These are phyloP conservation scores for Chaetothyriales sp. DNA, from an alignment of 2,329 filamentous ascomycete genomes.

Conservation along the genomic window DNA sequence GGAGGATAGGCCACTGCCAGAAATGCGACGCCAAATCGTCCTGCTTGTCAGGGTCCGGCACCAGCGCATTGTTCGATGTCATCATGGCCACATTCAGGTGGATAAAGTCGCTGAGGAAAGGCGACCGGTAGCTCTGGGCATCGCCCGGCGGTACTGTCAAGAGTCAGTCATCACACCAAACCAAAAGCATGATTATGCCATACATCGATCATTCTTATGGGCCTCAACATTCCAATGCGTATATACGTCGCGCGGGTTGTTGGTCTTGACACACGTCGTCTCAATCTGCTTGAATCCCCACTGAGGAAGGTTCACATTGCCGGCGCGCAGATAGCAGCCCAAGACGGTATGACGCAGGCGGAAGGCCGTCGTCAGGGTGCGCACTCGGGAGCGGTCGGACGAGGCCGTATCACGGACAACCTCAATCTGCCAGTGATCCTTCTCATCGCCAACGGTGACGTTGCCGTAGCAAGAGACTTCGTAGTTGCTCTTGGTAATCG, in stretches of 20 bases:
- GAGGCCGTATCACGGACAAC: conserved; percentile 81
- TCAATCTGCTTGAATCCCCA: conserved; percentile 99
- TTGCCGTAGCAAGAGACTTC: conserved; percentile 97
- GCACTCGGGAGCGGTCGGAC: conserved; percentile 65
- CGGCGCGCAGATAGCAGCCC: conserved; percentile 86
- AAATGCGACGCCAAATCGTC: conserved; percentile 91
- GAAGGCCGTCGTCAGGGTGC: conserved; percentile 87
- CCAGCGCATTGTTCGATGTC: conserved; percentile 97
- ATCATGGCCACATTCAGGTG: conserved; percentile 99
- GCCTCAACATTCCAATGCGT: conserved; percentile 99
- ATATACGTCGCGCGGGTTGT: conserved; percentile 82
- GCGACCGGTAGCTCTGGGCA: conserved; percentile 84
- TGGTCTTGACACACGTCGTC: conserved; percentile 83
- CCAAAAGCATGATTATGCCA: conserved; percentile 23
- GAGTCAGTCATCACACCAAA: conserved; percentile 20
- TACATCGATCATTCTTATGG: conserved; percentile 84
- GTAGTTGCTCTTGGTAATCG: conserved; percentile 72
- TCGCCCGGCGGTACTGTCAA: conserved; percentile 65
- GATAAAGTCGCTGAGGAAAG: conserved; percentile 94
- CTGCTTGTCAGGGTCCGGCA: conserved; percentile 96
- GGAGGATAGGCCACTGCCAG: conserved; percentile 96
- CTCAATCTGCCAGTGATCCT: conserved; percentile 93
- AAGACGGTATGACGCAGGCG: conserved; percentile 67
- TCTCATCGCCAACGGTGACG: conserved; percentile 83
- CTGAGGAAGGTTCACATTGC: conserved; percentile 89